These are phyloP conservation scores for Cordyceps militaris DNA, from an alignment of 2,329 filamentous ascomycete species.

Conservation along the genomic window DNA sequence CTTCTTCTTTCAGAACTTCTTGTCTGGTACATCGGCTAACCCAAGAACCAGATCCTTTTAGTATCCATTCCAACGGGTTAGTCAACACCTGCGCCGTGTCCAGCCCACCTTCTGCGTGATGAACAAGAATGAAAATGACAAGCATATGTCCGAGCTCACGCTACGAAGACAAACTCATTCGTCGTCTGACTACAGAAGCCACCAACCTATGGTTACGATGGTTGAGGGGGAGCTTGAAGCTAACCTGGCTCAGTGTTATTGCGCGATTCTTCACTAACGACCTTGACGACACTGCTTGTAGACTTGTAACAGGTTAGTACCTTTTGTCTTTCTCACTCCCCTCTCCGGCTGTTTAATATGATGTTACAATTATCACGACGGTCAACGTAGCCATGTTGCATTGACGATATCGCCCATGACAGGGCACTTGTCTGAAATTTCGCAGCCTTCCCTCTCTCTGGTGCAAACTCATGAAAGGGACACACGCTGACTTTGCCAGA, in stretches of 20 bases:
- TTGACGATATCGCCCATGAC: conserved; percentile 42
- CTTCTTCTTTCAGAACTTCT: conserved; percentile 12
- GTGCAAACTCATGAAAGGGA: neutral
- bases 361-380: conserved; percentile 41
- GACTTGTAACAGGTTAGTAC: conserved; percentile 22
- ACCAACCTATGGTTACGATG: neutral
- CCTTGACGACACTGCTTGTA: neutral
- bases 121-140: conserved; percentile 80
- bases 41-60: conserved; percentile 21
- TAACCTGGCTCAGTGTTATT: neutral
- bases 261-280: neutral
- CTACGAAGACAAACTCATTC: conserved; percentile 35
- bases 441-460: neutral
- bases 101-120: conserved; percentile 50
- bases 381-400: conserved; percentile 41
- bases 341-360: conserved; percentile 24
- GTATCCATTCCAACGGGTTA: conserved; percentile 11
- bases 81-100: conserved; percentile 12
- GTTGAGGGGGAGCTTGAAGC: neutral
- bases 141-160: conserved; percentile 92
- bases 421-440: conserved; percentile 32
- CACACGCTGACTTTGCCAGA: conserved; percentile 3
- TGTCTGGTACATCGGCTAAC: conserved; percentile 17
- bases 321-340: neutral
- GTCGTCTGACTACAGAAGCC: conserved; percentile 14